A percentile compares a stretch with the other conserved stretches of the same genome.
phyloP scores from a whole-genome alignment of 2,329 filamentous ascomycete species.

The Aaosphaeria arxii region DNA sequence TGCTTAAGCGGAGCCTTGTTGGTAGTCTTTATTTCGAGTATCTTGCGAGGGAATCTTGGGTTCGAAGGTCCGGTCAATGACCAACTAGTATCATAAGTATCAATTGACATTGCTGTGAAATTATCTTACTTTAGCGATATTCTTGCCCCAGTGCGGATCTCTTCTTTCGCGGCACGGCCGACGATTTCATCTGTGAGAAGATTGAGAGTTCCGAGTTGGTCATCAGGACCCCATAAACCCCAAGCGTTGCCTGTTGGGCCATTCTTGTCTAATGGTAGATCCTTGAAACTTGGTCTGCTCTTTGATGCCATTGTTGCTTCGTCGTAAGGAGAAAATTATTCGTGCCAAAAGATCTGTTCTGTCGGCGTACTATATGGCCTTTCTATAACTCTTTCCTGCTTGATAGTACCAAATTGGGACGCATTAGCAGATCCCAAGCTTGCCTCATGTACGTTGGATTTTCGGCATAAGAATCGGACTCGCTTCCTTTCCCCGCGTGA shows the following conservation, averaged over 20 bases:
- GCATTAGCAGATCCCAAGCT: no score
- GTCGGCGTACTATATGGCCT: no score
- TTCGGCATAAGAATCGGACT: no score
- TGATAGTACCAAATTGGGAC: no score
- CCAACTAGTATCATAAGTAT: background rate
- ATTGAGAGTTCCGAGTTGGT: slow-evolving; percentile 56
- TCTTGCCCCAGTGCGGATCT: background rate
- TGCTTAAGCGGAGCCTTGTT: background rate
- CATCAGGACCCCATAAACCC: slow-evolving; percentile 52
- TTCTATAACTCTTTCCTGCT: no score
- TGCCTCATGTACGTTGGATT: no score
- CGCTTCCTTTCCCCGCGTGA: no score
- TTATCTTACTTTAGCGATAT: background rate
- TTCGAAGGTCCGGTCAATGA: background rate
- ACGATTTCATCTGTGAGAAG: slow-evolving; percentile 41
- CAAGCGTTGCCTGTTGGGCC: slow-evolving; percentile 55
- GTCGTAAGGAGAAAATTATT: no score
- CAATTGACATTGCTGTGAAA: background rate
- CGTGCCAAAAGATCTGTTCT: no score
- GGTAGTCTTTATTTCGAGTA: background rate
- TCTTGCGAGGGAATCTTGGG: slow-evolving; percentile 2
- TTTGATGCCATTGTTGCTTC: no score
- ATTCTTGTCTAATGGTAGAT: slow-evolving; percentile 49
- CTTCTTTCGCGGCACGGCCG: background rate
- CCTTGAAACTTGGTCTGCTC: slow-evolving; percentile 37